Evolutionary conservation across 2,329 filamentous ascomycete genomes (phyloP).

Genomic region (Microdochium trichocladiopsis): DNA sequence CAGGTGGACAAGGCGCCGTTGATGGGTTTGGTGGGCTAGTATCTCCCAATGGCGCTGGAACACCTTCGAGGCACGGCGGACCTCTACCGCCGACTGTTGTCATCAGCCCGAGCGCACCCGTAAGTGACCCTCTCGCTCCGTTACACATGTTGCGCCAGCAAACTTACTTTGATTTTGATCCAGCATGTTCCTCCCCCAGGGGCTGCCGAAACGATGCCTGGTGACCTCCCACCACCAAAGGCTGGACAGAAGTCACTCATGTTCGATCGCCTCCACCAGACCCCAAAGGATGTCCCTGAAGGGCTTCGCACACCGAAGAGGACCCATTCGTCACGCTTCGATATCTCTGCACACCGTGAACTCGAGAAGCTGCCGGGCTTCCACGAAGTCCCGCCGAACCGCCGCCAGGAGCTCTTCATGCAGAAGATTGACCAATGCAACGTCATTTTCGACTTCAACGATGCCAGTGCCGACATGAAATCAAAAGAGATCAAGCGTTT

Average conservation of each 20-base stretch:
- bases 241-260: slow-evolving; percentile 82
- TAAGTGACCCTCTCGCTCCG: slow-evolving; percentile 38
- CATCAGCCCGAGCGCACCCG: slow-evolving; percentile 89
- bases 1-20: slow-evolving; percentile 19
- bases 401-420: slow-evolving; percentile 96
- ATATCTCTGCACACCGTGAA: slow-evolving; percentile 94
- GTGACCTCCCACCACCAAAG: slow-evolving; percentile 91
- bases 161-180: not conserved
- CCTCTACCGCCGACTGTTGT: slow-evolving; percentile 77
- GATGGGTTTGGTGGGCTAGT: slow-evolving; percentile 32
- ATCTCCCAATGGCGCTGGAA: slow-evolving; percentile 46
- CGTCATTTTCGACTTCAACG: slow-evolving; percentile 99
- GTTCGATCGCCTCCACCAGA: slow-evolving; percentile 84
- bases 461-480: slow-evolving; percentile 97
- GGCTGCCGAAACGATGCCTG: slow-evolving; percentile 94
- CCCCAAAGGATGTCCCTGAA: slow-evolving; percentile 93
- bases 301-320: slow-evolving; percentile 91
- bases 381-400: slow-evolving; percentile 92
- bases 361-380: slow-evolving; percentile 96
- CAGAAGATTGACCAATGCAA: slow-evolving; percentile 99
- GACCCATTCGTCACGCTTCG: slow-evolving; percentile 95
- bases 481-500: slow-evolving; percentile 99
- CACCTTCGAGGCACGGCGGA: slow-evolving; percentile 53
- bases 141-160: not conserved
- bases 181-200: slow-evolving; percentile 90